Base-by-base conservation (phyloP, 2,329 filamentous ascomycete genomes). In the Lasiodiplodia sp. region DNA sequence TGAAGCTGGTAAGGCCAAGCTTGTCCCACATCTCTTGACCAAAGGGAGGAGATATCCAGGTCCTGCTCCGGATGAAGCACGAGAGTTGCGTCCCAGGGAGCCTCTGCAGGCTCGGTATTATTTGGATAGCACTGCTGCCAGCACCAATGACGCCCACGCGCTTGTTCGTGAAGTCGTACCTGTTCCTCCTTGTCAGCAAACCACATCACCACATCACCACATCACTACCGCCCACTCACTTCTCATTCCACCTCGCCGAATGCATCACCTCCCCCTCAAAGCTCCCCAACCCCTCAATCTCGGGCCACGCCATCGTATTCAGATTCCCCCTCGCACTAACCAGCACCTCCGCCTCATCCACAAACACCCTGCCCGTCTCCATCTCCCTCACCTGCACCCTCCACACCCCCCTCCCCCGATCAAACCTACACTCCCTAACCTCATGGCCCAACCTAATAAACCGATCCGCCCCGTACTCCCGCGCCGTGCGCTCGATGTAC, bases 71-170 rank as follows among this genome's bases (percentile, higher is more conserved):
- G 16, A 74, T 75, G 67, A 78, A 79, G n/a, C 73, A 74, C 21
- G 71, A 72, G 8, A 78, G 69, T 14, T 77, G 73, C 0, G 77
- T 77, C 6, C 74, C 75, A 5, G 75, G 60, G 16, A 79, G 51
- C 8, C 74, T 74, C 72, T 80, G 82, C 2, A 83, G 75, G 2
- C 75, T 76, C 2, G 78, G 75, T 3, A 82, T 78, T 23, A 81
- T 81, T 60, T 81, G 79, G 21, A 82, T 82, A 0, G 80, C 79
- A 16, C 78, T 79, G 40, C 76, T 74, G 21, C 78, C 77, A 10
- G 75, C 74, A 5, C 78, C 78, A 31, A 79, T 78, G 2, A 79
- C 75, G 3, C 73, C 78, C 25, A 79, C 71, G n/a, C 75, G 72
- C 66, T 79, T 79, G 56, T 75, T 72, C 4, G 70, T 70, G 58